Base-by-base conservation (phyloP, 1,284 basidiomycete genomes). In the Malassezia japonica region DNA sequence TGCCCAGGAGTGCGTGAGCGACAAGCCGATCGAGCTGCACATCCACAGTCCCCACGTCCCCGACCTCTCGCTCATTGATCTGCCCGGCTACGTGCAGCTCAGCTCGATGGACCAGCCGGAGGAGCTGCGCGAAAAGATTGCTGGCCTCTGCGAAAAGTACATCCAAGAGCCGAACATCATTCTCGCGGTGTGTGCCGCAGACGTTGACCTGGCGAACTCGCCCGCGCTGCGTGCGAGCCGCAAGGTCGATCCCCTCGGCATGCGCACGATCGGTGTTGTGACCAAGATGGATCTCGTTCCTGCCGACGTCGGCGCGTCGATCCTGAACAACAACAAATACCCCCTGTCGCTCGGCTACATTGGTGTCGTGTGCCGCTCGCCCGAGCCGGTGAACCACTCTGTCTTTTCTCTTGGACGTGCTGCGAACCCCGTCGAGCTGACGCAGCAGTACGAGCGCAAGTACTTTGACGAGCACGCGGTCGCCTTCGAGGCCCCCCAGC, bases 231-330 rank as follows among this genome's bases (percentile, higher is more conserved):
- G 90, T 31, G 90, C 94, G 0, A 91, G 87, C 70, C 79, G 90
- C 38, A 86, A 87, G 58, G 87, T 98, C 3, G 92, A 99, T 71
- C 92, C 92, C 1, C 77, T 96, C 6, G 92, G 94, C 6, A 77
- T 90, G 53, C 82, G 92, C 25, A 98, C 94, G 0, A 92, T 99
- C 62, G 92, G 94, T 27, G 94, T 99, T 6, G 80, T 99, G 38
- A 99, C 94, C 36, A 99, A 99, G 80, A 94, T 99, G 90, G 92
- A 99, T 70, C 78, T 99, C 18, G 88, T 99, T 13, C 78, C 84
- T 25, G 82, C 91, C 0, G 83, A 87, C 51, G 79, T 83, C 49
- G 94, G 91, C 4, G 85, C 84, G 0, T 66, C 75, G 18, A 90
- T 98, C 55, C 77, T 99, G 4, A 78, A 82, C 20, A 90, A 90